Percentiles rank a stretch among this genome's conserved stretches.
Conservation (phyloP, 495 filamentous ascomycete species). For the Terfezia claveryi region DNA sequence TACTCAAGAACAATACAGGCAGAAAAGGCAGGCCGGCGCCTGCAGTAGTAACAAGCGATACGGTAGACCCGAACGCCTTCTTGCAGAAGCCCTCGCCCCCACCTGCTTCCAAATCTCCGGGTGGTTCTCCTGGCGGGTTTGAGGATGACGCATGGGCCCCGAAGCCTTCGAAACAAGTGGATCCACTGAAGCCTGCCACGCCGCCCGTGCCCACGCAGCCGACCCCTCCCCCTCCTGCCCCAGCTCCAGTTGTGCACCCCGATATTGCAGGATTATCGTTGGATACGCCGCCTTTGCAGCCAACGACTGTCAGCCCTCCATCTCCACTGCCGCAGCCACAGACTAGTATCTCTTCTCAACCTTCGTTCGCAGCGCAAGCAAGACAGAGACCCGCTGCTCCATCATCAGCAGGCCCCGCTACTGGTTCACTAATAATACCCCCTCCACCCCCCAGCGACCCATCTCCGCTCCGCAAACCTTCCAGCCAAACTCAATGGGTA, state of each 20-base stretch:
- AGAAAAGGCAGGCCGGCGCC: conserved; percentile 66
- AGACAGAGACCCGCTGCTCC: conserved; percentile 38
- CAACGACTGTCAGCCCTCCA: conserved; percentile 38
- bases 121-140: conserved; percentile 42
- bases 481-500: conserved; percentile 48
- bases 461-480: conserved; percentile 75
- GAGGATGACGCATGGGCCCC: conserved; percentile 97
- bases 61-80: conserved; percentile 72
- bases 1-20: conserved; percentile 79
- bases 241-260: conserved; percentile 48
- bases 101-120: conserved; percentile 11
- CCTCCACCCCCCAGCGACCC: conserved; percentile 62
- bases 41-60: conserved; percentile 58
- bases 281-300: conserved; percentile 52
- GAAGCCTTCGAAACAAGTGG: conserved; percentile 48
- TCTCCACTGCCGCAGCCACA: conserved; percentile 29
- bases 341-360: conserved; percentile 25
- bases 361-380: conserved; percentile 18
- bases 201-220: conserved; percentile 18
- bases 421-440: conserved; percentile 48
- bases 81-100: conserved; percentile 27
- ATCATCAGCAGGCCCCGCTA: conserved; percentile 34
- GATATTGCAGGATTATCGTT: conserved; percentile 42
- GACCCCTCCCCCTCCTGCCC: conserved; percentile 25
- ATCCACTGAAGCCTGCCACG: conserved; percentile 5